Evolutionary conservation across 2,329 filamentous ascomycete genomes (phyloP), one percentile per base, ranked within the genome.

Genomic region (Colletotrichum horii): DNA sequence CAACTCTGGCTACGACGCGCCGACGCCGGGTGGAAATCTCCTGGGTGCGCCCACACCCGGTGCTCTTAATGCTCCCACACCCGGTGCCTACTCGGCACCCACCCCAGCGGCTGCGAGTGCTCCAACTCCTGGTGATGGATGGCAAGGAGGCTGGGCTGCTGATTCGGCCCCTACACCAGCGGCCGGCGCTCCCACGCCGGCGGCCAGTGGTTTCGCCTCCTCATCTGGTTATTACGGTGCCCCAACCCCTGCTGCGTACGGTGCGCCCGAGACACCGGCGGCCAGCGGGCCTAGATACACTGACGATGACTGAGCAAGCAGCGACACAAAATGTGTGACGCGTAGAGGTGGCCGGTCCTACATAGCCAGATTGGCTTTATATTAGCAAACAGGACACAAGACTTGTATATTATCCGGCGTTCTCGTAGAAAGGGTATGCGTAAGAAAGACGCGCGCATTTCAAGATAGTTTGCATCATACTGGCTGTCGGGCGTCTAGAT

Each of bases 101-200:
- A 93, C 92, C 0, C 92, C 92, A 0, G 91, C 88, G 19, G 89
- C 88, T 14, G 80, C 89, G 77, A 91, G 89, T 78, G 94, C 94
- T 2, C 94, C 94, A 0, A 95, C 94, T 0, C 94, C 93, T 3
- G 93, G 92, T 8, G 91, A 88, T 7, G 90, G 89, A 11, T 91
- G 91, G 89, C 88, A 90, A 76, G 87, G 89, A 28, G 89, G 89
- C 28, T 91, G 90, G 90, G 89, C 88, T 48, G 86, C 86, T 1
- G 93, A 94, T 71, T 89, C 91, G 8, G 93, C 93, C 3, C 92
- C 93, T 2, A 94, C 93, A 0, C 93, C 93, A 2, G 92, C 88
- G 6, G 90, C 84, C 62, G 90, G 86, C 72, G 94, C 93, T 19
- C 93, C 93, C 0, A 96, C 94, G 0, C 94, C 94, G 0, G 93